These are phyloP conservation scores for Mentha longifolia DNA, from an alignment of 257 asterid genomes.

Conservation along the genomic window DNA sequence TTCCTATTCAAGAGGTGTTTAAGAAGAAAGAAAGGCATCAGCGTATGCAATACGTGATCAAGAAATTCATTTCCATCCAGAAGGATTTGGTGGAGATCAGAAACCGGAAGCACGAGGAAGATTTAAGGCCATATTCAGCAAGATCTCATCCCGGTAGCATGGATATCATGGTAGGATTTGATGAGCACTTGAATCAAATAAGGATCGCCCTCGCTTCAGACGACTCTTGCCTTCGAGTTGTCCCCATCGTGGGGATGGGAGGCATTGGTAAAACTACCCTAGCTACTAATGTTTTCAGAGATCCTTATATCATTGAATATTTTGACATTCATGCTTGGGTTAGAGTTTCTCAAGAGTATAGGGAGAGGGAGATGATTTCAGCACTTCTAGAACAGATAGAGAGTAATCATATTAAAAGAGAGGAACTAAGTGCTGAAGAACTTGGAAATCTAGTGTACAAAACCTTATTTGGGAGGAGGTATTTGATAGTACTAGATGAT, in stretches of 20 bases:
- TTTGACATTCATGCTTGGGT: slow-evolving; percentile 25
- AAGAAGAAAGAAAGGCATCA: not conserved
- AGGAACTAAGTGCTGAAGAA: not conserved
- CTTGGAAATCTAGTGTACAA: slow-evolving; percentile 25
- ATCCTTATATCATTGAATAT: slow-evolving; percentile 8
- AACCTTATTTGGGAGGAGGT: slow-evolving; percentile 13
- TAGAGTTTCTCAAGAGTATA: slow-evolving; percentile 19
- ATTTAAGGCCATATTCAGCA: not conserved
- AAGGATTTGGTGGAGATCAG: slow-evolving; percentile 2
- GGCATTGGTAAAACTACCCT: slow-evolving; percentile 30
- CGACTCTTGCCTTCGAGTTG: not conserved
- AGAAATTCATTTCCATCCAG: slow-evolving; percentile 4
- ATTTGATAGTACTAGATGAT: too few relatives aligned
- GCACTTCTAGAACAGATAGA: not conserved
- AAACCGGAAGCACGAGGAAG: not conserved
- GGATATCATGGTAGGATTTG: slow-evolving; percentile 21
- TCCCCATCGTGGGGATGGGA: slow-evolving; percentile 15
- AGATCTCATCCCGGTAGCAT: not conserved
- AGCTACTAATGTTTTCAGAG: not conserved
- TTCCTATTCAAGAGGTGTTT: not conserved
- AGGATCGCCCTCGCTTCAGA: not conserved
- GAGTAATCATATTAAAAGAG: not conserved
- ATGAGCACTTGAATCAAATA: slow-evolving; percentile 8
- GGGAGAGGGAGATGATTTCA: not conserved
- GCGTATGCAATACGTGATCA: not conserved